These are phyloP conservation scores for Geotrichum citri-aurantii DNA, from an alignment of 1,139 yeast genomes.

Conservation along the genomic window DNA sequence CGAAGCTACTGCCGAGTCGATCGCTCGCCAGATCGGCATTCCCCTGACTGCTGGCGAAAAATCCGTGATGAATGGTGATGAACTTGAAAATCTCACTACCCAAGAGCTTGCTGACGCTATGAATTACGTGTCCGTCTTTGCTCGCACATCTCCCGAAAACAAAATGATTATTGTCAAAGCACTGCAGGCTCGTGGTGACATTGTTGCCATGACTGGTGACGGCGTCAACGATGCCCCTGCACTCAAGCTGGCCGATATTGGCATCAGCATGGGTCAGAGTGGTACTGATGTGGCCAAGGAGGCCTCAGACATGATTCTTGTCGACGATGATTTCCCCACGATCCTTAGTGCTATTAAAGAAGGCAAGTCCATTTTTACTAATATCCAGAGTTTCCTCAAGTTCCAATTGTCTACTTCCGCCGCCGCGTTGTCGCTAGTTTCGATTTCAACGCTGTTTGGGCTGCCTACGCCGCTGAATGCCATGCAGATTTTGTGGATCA, in stretches of 20 bases:
- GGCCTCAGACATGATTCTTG: slow-evolving; percentile 95
- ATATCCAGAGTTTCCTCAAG: slow-evolving; percentile 88
- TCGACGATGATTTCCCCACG: slow-evolving; percentile 93
- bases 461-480: slow-evolving; percentile 96
- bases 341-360: slow-evolving; percentile 89
- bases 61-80: slow-evolving; percentile 78
- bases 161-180: slow-evolving; percentile 89
- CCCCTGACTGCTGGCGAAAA: slow-evolving; percentile 47
- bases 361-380: slow-evolving; percentile 93
- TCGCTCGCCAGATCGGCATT: slow-evolving; percentile 90
- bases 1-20: slow-evolving; percentile 84
- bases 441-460: slow-evolving; percentile 77
- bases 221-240: slow-evolving; percentile 99
- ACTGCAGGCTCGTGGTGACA: slow-evolving; percentile 84
- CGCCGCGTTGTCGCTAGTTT: slow-evolving; percentile 87
- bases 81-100: slow-evolving; percentile 64
- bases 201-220: slow-evolving; percentile 99
- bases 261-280: slow-evolving; percentile 93
- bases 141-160: slow-evolving; percentile 95
- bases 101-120: slow-evolving; percentile 67
- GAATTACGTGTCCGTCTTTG: slow-evolving; percentile 81
- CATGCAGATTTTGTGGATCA: slow-evolving; percentile 97
- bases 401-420: slow-evolving; percentile 93
- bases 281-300: slow-evolving; percentile 99
- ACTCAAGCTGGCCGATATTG: slow-evolving; percentile 90